These are phyloP conservation scores for Beta lomatogona DNA, from an alignment of 179 eudicot genomes.

Conservation along the genomic window DNA sequence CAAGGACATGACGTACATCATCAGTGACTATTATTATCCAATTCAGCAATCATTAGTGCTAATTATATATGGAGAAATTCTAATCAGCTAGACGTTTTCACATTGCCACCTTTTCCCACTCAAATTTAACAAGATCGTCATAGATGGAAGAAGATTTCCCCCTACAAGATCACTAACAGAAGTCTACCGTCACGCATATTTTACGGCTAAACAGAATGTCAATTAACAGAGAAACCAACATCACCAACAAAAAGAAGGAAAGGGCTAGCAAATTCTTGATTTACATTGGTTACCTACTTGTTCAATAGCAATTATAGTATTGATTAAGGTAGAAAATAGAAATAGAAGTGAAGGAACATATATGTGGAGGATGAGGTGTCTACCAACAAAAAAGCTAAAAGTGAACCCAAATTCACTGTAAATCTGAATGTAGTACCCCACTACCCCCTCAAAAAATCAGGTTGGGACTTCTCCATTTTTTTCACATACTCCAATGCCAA, in stretches of 20 bases:
- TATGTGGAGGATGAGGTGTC: too few species aligned
- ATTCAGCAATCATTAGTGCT: neutral
- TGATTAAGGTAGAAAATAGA: too few species aligned
- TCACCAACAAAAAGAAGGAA: neutral
- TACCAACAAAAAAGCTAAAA: too few species aligned
- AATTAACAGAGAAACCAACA: neutral
- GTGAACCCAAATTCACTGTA: too few species aligned
- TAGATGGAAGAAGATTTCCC: neutral
- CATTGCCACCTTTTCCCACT: neutral
- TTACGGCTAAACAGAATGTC: neutral
- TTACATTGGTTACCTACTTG: too few species aligned
- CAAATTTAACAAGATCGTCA: neutral
- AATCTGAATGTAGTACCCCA: too few species aligned
- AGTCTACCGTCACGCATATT: neutral
- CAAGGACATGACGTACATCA: conserved; percentile 11
- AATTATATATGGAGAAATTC: neutral
- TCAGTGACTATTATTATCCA: neutral
- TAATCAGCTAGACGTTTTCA: neutral
- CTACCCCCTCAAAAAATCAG: too few species aligned
- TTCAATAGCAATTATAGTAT: too few species aligned
- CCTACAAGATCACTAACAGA: neutral
- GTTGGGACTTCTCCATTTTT: too few species aligned
- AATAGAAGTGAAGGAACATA: too few species aligned
- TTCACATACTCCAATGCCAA: too few species aligned
- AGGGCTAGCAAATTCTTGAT: neutral